These are phyloP conservation scores for Lachancea meyersii DNA, from an alignment of 805 yeast genomes.

Conservation along the genomic window DNA sequence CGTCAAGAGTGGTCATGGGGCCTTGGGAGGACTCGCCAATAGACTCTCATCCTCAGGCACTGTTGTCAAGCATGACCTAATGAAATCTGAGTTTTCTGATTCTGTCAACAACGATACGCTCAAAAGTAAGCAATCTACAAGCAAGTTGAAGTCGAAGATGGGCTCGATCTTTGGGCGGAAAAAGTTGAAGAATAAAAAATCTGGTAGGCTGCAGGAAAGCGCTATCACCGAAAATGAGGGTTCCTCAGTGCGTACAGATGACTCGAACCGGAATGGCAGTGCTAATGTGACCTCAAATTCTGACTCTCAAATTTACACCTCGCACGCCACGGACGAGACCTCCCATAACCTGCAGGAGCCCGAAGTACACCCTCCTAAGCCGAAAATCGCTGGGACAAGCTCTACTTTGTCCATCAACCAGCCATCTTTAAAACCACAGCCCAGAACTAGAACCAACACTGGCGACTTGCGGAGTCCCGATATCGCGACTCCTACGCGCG, in stretches of 20 bases:
- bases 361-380: neutral
- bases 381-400: constrained; percentile 3
- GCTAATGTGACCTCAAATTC: neutral
- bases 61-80: constrained; percentile 29
- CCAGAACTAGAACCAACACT: constrained; percentile 17
- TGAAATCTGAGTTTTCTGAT: constrained; percentile 30
- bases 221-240: constrained; percentile 5
- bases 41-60: constrained; percentile 25
- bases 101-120: constrained; percentile 27
- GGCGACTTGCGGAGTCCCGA: constrained; percentile 15
- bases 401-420: constrained; percentile 28
- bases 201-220: constrained; percentile 7
- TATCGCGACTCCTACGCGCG: neutral
- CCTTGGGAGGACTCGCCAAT: constrained; percentile 24
- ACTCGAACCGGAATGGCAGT: neutral
- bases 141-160: constrained; percentile 56
- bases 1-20: constrained; percentile 23
- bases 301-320: neutral
- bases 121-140: constrained; percentile 30
- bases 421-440: constrained; percentile 34
- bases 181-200: constrained; percentile 37
- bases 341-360: neutral
- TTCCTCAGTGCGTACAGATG: constrained; percentile 5
- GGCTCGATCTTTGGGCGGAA: constrained; percentile 71
- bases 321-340: neutral